Conservation (phyloP, 495 filamentous ascomycete species). For the Penicillium verhagenii region DNA sequence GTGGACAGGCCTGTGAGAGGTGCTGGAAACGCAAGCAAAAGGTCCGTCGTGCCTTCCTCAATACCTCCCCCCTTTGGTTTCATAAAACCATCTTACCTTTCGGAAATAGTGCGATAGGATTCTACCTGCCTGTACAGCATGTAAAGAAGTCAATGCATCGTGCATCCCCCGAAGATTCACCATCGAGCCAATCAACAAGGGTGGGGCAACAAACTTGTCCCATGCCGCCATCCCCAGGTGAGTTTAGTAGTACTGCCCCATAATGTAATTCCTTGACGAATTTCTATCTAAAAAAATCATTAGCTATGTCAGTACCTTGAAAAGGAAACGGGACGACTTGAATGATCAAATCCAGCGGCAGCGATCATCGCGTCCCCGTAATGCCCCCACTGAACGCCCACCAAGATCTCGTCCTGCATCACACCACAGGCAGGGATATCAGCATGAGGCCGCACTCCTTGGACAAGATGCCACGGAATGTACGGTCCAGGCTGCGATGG, state of each 20-base stretch:
- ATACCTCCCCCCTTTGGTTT: neutral
- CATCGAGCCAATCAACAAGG: conserved; percentile 16
- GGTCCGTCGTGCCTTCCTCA: conserved; percentile 11
- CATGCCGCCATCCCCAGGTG: conserved; percentile 27
- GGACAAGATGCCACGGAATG: conserved; percentile 8
- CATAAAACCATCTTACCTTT: neutral
- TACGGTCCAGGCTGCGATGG: conserved; percentile 28
- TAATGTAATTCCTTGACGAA: too few relatives aligned
- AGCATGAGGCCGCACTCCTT: too few relatives aligned
- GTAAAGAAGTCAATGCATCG: conserved; percentile 10
- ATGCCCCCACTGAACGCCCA: neutral
- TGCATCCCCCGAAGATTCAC: conserved; percentile 22
- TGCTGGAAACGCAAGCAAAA: conserved; percentile 37
- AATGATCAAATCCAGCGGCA: conserved; percentile 10
- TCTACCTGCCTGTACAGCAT: conserved; percentile 23
- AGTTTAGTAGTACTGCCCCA: conserved; percentile 1
- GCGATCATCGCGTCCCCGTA: conserved; percentile 3
- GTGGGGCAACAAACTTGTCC: conserved; percentile 22
- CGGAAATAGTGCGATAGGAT: conserved; percentile 24
- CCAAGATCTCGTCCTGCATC: neutral
- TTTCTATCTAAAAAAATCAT: too few relatives aligned
- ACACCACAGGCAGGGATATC: too few relatives aligned
- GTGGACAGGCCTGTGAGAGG: conserved; percentile 29
- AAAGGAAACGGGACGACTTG: conserved; percentile 22
- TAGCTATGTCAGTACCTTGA: conserved; percentile 28